These are phyloP conservation scores for Paramecium sexaurelia DNA, from an alignment of 73 alveolate genomes.

Conservation along the genomic window DNA sequence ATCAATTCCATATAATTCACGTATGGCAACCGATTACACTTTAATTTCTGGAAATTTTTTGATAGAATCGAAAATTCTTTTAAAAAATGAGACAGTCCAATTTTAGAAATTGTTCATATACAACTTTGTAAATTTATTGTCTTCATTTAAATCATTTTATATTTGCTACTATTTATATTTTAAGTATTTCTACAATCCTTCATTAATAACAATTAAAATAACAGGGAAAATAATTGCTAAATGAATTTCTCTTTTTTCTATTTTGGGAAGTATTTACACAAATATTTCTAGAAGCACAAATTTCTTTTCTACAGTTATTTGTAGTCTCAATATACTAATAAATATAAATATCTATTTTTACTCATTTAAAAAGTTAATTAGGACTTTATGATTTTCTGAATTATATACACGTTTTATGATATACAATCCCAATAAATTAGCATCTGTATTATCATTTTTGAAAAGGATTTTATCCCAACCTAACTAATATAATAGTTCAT, in stretches of 20 bases:
- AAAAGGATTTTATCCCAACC: not conserved
- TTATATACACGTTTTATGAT: slow-evolving; percentile 30
- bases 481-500: not conserved
- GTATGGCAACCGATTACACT: not conserved
- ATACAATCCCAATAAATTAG: not conserved
- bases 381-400: slow-evolving; percentile 31
- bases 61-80: slow-evolving; percentile 18
- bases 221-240: not conserved
- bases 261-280: slow-evolving; percentile 38
- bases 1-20: not conserved
- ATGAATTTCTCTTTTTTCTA: slow-evolving; percentile 45
- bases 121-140: slow-evolving; percentile 18
- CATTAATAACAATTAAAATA: not conserved
- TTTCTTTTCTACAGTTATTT: slow-evolving; percentile 48
- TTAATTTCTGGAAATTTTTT: slow-evolving; percentile 23
- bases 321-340: not conserved
- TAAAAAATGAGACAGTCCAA: slow-evolving; percentile 34
- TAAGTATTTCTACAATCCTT: slow-evolving; percentile 36
- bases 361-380: slow-evolving; percentile 38
- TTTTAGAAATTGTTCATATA: slow-evolving; percentile 20
- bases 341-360: not conserved
- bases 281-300: slow-evolving; percentile 42
- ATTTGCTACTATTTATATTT: not conserved
- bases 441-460: not conserved
- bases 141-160: slow-evolving; percentile 10